These are phyloP conservation scores for Xylariaceae sp. DNA, from an alignment of 2,329 filamentous ascomycete species.

Conservation along the genomic window DNA sequence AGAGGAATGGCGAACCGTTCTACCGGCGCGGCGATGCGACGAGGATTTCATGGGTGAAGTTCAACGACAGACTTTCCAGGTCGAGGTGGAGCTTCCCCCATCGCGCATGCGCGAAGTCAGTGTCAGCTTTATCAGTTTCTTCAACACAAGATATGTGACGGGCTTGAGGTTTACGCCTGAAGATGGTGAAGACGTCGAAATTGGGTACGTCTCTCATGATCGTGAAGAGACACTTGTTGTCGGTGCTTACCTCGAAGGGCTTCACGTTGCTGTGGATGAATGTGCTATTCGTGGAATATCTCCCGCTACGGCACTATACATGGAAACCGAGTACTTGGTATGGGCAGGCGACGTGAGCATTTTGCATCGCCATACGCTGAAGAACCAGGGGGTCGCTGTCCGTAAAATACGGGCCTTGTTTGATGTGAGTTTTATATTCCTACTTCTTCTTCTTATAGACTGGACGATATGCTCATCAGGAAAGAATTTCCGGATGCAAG, in stretches of 20 bases:
- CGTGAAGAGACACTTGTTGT: constrained; percentile 16
- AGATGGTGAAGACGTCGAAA: constrained; percentile 14
- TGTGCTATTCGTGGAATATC: constrained; percentile 22
- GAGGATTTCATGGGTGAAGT: constrained; percentile 15
- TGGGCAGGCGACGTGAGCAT: constrained; percentile 18
- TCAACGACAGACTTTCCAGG: constrained; percentile 6
- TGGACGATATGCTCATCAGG: constrained; percentile 3
- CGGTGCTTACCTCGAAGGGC: constrained; percentile 17
- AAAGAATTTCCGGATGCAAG: constrained; percentile 18
- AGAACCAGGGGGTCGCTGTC: constrained; percentile 2
- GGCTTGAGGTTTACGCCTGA: constrained; percentile 20
- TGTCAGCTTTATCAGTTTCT: constrained; percentile 22
- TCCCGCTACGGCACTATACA: constrained; percentile 12
- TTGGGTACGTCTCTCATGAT: constrained; percentile 18
- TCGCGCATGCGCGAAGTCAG: constrained; percentile 13
- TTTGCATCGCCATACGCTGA: constrained; percentile 11
- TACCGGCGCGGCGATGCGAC: constrained; percentile 7
- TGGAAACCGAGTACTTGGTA: constrained; percentile 17
- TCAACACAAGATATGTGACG: constrained; percentile 19
- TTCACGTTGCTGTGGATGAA: constrained; percentile 17
- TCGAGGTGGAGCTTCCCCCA: constrained; percentile 17
- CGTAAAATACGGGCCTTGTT: constrained; percentile 19
- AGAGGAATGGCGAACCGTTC: constrained; percentile 13
- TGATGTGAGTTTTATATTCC: constrained; percentile 19
- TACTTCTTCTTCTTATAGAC: not conserved